Evolutionary conservation across 148 eudicot genomes (phyloP), one percentile per base, ranked within the genome.

Genomic region (Heliamphora exappendiculata): DNA sequence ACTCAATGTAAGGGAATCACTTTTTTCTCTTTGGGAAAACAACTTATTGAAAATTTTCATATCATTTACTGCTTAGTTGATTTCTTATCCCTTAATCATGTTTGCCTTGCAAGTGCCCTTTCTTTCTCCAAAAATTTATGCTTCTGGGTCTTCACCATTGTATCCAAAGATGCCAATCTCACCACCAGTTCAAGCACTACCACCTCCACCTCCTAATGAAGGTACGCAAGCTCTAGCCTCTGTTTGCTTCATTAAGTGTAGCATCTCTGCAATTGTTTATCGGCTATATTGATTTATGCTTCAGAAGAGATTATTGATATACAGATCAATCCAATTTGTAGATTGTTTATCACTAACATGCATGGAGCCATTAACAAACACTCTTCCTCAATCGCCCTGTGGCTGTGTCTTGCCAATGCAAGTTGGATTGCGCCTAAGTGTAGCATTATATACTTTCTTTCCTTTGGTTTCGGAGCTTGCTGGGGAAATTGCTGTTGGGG

Each of bases 171-270:
- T 54, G 75, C 91, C 85, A 11, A 66, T 54, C n/a, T 63, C 76
- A 44, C 84, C 86, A 19, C 89, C 92, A n/a, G 64, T 89, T 51
- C 85, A 57, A 51, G 81, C 93, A 55, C 74, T 92, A 79, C 95
- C 95, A 34, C 95, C 95, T 78, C 97, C 97, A 70, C 97, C 97
- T 75, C 97, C 97, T 72, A 89, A 90, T 76, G 78, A 81, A 81
- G 95, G 97, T 92, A 66, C 24, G 36, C 76, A 33, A 57, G 72
- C 49, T 72, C 19, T 54, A 60, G 26, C 20, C 31, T 76, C 78
- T 67, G 24, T 28, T 65, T 26, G 24, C 55, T 77, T 37, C 42
- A 24, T 34, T 54, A 34, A 17, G 31, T 49, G 11, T 34, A 4
- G 41, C 50, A 31, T 70, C 37, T 51, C 36, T 53, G n/a, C 4